Evolutionary conservation across 768 basidiomycete genomes (phyloP), one percentile per base, ranked within the genome.

Genomic region (Lactifluus piperatus): DNA sequence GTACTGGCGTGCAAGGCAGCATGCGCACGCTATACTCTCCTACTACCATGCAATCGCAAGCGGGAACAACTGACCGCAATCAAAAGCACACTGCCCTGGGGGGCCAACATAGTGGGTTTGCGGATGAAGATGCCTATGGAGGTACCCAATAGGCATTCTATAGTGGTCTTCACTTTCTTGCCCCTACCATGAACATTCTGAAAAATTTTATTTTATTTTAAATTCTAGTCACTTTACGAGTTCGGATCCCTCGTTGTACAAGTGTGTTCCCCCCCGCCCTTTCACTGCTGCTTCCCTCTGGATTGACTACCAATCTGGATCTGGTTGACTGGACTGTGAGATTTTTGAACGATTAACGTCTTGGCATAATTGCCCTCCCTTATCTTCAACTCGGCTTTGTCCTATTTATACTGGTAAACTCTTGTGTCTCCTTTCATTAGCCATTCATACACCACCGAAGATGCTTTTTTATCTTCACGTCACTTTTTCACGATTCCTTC

Each of bases 11-110:
- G 22, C 67, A 55, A 47, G 49, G 54, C 32, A 67, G 70, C 48
- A 73, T 73, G 70, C 68, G 72, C 29, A 66, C 64, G 3, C 65
- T 74, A 8, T 73, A 73, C 60, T 67, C 72, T 5, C 72, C 71
- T 10, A 61, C 60, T 22, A 63, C 16, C 22, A 24, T 46, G 8
- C 46, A 54, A 45, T 30, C 20, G 39, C 49, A 51, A 43, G 48
- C 27, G 24, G 48, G 32, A 3, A 48, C 60, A 11, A 49, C 54
- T 18, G 51, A 36, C 22, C 53, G 3, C 44, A 62, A 16, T 53
- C 66, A 27, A 5, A 67, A 64, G 61, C 70, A 66, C 55, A 62
- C 66, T 0, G 70, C 69, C 29, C 58, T 62, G 41, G 55, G 60
- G 50, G 70, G 70, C 65, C 68, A 65, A 60, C 70, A 68, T 48